phyloP scores from a whole-genome alignment of 345 rosid genomes.

The Populus tremula region DNA sequence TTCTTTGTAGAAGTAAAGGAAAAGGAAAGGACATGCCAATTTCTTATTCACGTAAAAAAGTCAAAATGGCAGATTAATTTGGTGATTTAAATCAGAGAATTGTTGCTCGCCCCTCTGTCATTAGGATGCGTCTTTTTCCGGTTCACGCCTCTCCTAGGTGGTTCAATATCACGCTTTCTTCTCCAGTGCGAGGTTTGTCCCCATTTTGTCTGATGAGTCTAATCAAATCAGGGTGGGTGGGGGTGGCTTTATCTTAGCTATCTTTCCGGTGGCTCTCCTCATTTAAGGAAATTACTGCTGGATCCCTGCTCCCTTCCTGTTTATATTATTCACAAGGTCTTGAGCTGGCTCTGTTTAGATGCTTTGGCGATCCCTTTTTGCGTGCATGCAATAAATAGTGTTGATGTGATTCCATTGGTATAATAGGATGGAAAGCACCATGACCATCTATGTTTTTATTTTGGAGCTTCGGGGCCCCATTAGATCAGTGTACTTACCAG shows the following conservation, averaged over 20 bases:
- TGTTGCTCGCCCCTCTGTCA: too few species aligned
- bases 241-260: too few species aligned
- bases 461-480: not conserved
- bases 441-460: not conserved
- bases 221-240: too few species aligned
- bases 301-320: not conserved
- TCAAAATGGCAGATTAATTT: too few species aligned
- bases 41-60: too few species aligned
- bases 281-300: too few species aligned
- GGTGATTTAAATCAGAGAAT: too few species aligned
- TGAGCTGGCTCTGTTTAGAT: not conserved
- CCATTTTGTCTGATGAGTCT: not conserved
- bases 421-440: not conserved
- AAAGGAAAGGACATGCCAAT: too few species aligned
- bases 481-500: not conserved
- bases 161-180: too few species aligned
- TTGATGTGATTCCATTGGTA: not conserved
- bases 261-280: not conserved
- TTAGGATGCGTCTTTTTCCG: too few species aligned
- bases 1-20: too few species aligned
- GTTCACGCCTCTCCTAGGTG: too few species aligned
- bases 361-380: not conserved
- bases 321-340: not conserved
- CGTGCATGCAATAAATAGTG: not conserved
- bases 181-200: not conserved